phyloP scores from a whole-genome alignment of 129 eudicot species.

The Tanacetum coccineum region DNA sequence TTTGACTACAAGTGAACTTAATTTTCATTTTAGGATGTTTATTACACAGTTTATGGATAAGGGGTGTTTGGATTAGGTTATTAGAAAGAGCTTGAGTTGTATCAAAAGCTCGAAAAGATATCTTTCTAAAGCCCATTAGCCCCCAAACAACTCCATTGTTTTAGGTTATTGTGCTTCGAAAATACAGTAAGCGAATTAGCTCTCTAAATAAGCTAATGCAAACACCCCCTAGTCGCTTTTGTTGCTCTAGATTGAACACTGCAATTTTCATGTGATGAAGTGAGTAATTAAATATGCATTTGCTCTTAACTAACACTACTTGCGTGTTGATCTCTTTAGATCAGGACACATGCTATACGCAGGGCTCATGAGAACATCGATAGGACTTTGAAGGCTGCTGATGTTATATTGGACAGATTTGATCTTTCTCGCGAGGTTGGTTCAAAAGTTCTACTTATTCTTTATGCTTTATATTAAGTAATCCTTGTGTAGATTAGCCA shows the following conservation, averaged over 20 bases:
- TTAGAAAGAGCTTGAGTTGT: too few species aligned
- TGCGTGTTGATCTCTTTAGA: conserved; percentile 32
- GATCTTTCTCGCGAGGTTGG: conserved; percentile 91
- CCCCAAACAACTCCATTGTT: too few species aligned
- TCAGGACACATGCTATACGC: conserved; percentile 93
- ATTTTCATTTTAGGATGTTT: too few species aligned
- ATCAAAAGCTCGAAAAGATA: too few species aligned
- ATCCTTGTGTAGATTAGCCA: conserved; percentile 6
- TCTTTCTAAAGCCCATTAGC: too few species aligned
- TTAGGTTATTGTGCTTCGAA: too few species aligned
- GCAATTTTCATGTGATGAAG: conserved; percentile 14
- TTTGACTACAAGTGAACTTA: too few species aligned
- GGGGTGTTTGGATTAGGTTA: too few species aligned
- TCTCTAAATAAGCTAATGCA: too few species aligned
- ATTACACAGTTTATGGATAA: too few species aligned
- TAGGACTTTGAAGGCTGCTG: conserved; percentile 91
- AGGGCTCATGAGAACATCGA: conserved; percentile 95
- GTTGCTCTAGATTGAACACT: background rate
- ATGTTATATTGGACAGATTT: conserved; percentile 82
- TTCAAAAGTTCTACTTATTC: conserved; percentile 13
- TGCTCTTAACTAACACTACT: conserved; percentile 11
- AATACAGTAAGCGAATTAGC: too few species aligned
- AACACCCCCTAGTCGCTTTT: too few species aligned
- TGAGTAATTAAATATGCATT: conserved; percentile 5
- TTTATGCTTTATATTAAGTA: conserved; percentile 1